Evolutionary conservation across 2,329 filamentous ascomycete species (phyloP), one percentile per base, ranked within the genome.

Genomic region (Clonostachys byssicola): DNA sequence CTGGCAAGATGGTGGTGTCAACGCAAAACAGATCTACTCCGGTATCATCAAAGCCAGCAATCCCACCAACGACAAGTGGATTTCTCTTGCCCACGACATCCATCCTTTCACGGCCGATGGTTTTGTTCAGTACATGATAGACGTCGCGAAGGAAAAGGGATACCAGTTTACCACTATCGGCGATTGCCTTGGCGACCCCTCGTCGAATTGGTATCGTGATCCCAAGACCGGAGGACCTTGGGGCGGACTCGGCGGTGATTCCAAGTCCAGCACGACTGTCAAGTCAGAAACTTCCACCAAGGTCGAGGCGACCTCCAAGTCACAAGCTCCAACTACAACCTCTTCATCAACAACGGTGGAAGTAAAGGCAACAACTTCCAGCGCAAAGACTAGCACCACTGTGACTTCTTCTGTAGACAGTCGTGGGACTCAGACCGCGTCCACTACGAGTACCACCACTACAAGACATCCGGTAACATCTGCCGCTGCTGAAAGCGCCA

Each of bases 41-140:
- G 38, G 35, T 16, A 5, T 17, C 18, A 12, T 16, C 23, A 30
- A 30, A 30, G 23, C 8, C 23, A 30, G 23, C 5, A 30, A 30
- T 30, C 23, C 36, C 12, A 40, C 3, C 9, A 49, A 57, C 58
- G 14, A 46, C 57, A 5, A 57, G 68, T 0, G 48, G 59, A 72
- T 84, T 40, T 66, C 73, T 17, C 77, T 84, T 43, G 70, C 70
- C 0, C 77, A 80, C 53, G 76, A 80, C 51, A 72, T 77, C 33
- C 73, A 78, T 48, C 59, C 70, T 46, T 66, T 73, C 51, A 75
- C 74, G 0, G 74, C 71, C 5, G 52, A 60, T 7, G 70, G 65
- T 36, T 58, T 78, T 48, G 60, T 63, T 5, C 43, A 56, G 56
- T 72, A 63, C 56, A 76, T 77, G 71, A 57, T 77, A 16, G 50